Conservation (phyloP, 139 green algal genomes). For the Edaphochlamys debaryana region DNA sequence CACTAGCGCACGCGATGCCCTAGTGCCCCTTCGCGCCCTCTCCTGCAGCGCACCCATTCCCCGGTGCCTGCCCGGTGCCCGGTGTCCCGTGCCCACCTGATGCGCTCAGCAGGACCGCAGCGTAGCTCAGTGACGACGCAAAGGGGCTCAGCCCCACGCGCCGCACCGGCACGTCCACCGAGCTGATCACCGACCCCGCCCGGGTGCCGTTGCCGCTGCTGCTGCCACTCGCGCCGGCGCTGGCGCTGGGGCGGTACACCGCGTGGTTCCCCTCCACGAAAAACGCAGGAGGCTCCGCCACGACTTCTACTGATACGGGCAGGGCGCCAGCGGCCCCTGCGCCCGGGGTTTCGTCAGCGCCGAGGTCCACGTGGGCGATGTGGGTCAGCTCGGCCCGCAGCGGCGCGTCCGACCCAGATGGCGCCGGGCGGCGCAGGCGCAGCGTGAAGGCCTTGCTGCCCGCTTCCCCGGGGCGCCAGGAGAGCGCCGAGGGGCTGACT, state of each 20-base stretch:
- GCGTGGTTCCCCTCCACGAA: not conserved
- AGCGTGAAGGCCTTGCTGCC: not conserved
- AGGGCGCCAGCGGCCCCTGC: too few relatives aligned
- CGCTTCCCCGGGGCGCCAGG: conserved; percentile 1
- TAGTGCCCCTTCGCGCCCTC: not conserved
- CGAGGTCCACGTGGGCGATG: not conserved
- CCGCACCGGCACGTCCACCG: not conserved
- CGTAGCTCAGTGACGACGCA: not conserved
- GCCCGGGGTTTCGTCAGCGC: not conserved
- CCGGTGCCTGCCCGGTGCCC: too few relatives aligned
- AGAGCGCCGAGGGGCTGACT: not conserved
- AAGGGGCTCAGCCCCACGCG: conserved; percentile 13
- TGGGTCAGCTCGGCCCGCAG: not conserved
- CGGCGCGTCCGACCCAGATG: not conserved
- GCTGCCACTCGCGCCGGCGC: not conserved
- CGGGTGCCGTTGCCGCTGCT: not conserved
- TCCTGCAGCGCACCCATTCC: too few relatives aligned
- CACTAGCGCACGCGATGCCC: too few relatives aligned
- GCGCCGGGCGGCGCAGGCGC: not conserved
- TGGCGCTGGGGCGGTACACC: not conserved
- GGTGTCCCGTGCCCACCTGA: too few relatives aligned
- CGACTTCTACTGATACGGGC: not conserved
- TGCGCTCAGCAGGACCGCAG: not conserved
- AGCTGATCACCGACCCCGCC: not conserved
- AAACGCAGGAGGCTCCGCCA: not conserved